Percentiles rank a stretch among this genome's conserved stretches.
Evolutionary conservation across 2,329 filamentous ascomycete species (phyloP).

Genomic region (Pyricularia sp.): DNA sequence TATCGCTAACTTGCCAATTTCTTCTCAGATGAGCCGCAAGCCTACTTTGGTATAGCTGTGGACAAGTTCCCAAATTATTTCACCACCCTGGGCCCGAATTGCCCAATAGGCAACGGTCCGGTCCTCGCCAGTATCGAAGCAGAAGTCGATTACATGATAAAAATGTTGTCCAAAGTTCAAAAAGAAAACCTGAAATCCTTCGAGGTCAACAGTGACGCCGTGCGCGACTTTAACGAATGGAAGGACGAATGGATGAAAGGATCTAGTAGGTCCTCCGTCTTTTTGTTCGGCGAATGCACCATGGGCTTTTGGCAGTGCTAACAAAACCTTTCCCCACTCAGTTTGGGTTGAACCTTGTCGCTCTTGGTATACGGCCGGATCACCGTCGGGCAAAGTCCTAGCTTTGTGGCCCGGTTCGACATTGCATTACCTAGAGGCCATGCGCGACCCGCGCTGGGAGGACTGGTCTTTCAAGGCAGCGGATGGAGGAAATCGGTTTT

Average conservation of each 20-base stretch:
- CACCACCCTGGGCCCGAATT: slow-evolving; percentile 11
- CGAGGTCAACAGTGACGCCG: not conserved
- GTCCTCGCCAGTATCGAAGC: slow-evolving; percentile 12
- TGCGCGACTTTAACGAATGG: slow-evolving; percentile 19
- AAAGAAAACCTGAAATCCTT: slow-evolving; percentile 24
- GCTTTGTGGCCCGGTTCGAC: slow-evolving; percentile 18
- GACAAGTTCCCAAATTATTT: slow-evolving; percentile 14
- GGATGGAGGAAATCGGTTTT: slow-evolving; percentile 11
- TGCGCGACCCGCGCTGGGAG: slow-evolving; percentile 21
- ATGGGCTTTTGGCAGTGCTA: slow-evolving; percentile 6
- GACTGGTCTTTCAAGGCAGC: slow-evolving; percentile 20
- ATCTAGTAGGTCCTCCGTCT: slow-evolving; percentile 6
- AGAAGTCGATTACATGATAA: slow-evolving; percentile 27
- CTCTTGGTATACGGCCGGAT: slow-evolving; percentile 20
- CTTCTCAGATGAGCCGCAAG: not conserved
- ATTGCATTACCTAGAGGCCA: slow-evolving; percentile 15
- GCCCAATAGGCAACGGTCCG: slow-evolving; percentile 9
- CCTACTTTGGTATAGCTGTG: slow-evolving; percentile 11
- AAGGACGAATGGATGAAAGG: slow-evolving; percentile 21
- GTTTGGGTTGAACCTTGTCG: slow-evolving; percentile 20
- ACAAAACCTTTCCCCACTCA: slow-evolving; percentile 7
- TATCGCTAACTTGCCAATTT: not conserved
- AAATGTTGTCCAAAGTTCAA: slow-evolving; percentile 35
- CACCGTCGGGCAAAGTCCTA: slow-evolving; percentile 13
- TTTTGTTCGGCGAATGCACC: slow-evolving; percentile 17